A percentile compares a stretch with the other conserved stretches of the same genome.
Conservation (phyloP, 2,329 filamentous ascomycete species). For the Didymella pinodella region DNA sequence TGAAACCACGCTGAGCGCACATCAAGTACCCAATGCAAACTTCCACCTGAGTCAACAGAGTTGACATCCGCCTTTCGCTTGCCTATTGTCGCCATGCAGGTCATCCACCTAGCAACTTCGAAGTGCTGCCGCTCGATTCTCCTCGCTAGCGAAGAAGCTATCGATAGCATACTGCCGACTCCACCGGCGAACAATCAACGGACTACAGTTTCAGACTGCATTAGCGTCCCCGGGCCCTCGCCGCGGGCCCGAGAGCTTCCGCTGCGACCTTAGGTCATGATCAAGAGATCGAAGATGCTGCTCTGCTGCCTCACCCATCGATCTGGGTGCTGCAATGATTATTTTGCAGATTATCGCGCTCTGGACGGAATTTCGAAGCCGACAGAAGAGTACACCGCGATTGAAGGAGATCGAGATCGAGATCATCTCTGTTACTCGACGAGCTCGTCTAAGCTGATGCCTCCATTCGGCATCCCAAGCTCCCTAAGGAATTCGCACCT, state of each 20-base stretch:
- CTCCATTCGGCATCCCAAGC: no score
- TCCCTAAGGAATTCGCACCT: not conserved
- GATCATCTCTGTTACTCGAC: not conserved
- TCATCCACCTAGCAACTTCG: conserved; percentile 3
- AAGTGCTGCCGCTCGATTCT: not conserved
- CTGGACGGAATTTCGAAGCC: not conserved
- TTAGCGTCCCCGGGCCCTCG: conserved; percentile 8
- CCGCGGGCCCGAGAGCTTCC: not conserved
- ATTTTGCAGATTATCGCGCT: not conserved
- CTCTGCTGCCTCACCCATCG: not conserved
- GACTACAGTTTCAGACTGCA: conserved; percentile 11
- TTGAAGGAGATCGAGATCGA: not conserved
- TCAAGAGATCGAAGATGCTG: conserved; percentile 1
- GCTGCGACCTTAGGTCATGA: not conserved
- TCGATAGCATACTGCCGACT: conserved; percentile 3
- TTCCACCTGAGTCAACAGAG: not conserved
- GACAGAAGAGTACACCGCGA: not conserved
- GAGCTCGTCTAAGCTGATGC: not conserved
- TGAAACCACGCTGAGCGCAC: not conserved
- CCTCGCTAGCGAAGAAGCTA: conserved; percentile 7
- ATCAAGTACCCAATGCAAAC: not conserved
- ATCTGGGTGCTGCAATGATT: not conserved
- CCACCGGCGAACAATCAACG: conserved; percentile 2
- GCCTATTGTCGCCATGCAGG: conserved; percentile 1
- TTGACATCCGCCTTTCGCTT: not conserved